Conservation (phyloP, 768 basidiomycete species). For the Leccinum uliginosum region DNA sequence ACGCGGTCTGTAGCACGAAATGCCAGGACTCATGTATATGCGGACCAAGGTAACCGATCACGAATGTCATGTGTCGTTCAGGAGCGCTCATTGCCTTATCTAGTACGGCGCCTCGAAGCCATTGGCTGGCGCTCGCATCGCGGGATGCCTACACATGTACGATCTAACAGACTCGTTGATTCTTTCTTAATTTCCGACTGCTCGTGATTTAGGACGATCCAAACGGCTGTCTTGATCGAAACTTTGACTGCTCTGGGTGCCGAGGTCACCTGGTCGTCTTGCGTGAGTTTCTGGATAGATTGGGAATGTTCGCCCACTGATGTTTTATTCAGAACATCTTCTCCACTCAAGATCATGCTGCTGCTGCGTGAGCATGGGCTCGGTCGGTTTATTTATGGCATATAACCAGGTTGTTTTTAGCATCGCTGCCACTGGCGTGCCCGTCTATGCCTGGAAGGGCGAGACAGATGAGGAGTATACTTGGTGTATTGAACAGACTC, state of each 20-base stretch:
- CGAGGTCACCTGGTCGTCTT: slow-evolving; percentile 98
- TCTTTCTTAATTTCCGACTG: neutral
- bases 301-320: neutral
- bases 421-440: slow-evolving; percentile 96
- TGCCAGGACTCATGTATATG: slow-evolving; percentile 95
- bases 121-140: slow-evolving; percentile 91
- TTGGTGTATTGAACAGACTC: slow-evolving; percentile 98
- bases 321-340: slow-evolving; percentile 78
- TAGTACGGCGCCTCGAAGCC: slow-evolving; percentile 81
- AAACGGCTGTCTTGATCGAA: slow-evolving; percentile 98
- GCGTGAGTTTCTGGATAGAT: slow-evolving; percentile 48
- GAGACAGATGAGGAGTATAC: slow-evolving; percentile 98
- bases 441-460: slow-evolving; percentile 99
- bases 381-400: neutral
- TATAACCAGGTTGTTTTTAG: slow-evolving; percentile 33
- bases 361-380: slow-evolving; percentile 70
- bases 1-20: slow-evolving; percentile 62
- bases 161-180: slow-evolving; percentile 16
- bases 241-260: slow-evolving; percentile 94
- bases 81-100: slow-evolving; percentile 7
- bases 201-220: slow-evolving; percentile 77
- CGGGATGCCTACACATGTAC: slow-evolving; percentile 97
- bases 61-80: slow-evolving; percentile 2
- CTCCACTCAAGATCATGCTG: slow-evolving; percentile 99
- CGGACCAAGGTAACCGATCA: slow-evolving; percentile 62